Percentiles rank a stretch among this genome's conserved stretches.
These are phyloP conservation scores for Calycina marina DNA, from an alignment of 2,329 filamentous ascomycete species.

Conservation along the genomic window DNA sequence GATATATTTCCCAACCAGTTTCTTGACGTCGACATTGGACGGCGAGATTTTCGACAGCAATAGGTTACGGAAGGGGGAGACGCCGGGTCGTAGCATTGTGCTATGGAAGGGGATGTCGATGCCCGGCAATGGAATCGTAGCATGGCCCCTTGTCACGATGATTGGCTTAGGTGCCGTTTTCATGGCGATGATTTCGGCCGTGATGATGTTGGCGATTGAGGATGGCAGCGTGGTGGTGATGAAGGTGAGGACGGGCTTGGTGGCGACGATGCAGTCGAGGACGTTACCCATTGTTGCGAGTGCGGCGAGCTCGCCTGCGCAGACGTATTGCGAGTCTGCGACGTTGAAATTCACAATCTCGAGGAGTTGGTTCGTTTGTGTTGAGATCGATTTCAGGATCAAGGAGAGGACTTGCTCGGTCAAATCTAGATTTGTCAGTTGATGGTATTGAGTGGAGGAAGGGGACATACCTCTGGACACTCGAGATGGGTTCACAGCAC, in stretches of 20 bases:
- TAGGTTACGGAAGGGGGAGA: constrained; percentile 98
- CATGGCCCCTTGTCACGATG: constrained; percentile 85
- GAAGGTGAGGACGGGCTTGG: constrained; percentile 93
- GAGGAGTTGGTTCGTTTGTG: constrained; percentile 86
- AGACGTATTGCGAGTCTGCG: constrained; percentile 62
- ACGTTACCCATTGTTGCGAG: constrained; percentile 53
- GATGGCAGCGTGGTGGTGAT: constrained; percentile 89
- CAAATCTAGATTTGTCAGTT: too few relatives aligned
- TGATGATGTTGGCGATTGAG: constrained; percentile 82
- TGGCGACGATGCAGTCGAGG: constrained; percentile 89
- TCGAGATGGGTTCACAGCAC: constrained; percentile 88
- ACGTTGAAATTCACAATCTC: constrained; percentile 96
- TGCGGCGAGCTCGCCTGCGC: constrained; percentile 54
- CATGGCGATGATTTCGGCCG: constrained; percentile 77
- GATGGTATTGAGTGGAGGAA: too few relatives aligned
- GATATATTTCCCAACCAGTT: constrained; percentile 96
- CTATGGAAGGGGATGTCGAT: constrained; percentile 99
- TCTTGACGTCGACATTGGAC: constrained; percentile 93
- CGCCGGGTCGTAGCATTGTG: constrained; percentile 91
- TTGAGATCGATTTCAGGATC: constrained; percentile 86
- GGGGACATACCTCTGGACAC: constrained; percentile 64
- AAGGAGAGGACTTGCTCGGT: constrained; percentile 95
- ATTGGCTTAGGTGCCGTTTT: constrained; percentile 82
- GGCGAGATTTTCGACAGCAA: constrained; percentile 99
- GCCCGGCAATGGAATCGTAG: constrained; percentile 88